A percentile compares a stretch with the other conserved stretches of the same genome.
Conservation (phyloP, 306 rosid species). For the Corylus americana region DNA sequence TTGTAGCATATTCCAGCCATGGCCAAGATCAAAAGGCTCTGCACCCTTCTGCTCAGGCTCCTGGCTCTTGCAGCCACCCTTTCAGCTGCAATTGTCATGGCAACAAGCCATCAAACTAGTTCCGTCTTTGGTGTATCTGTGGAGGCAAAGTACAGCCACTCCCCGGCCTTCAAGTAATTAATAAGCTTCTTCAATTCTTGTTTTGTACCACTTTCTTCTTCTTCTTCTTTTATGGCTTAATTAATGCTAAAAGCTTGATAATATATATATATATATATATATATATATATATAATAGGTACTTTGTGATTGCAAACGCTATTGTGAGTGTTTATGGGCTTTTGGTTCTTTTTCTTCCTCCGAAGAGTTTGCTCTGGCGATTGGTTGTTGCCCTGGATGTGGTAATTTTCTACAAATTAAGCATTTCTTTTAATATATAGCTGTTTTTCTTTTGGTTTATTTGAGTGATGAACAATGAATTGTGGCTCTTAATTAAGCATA, state of each 20-base stretch:
- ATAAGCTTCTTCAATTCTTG: constrained; percentile 20
- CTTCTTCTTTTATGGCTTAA: not conserved
- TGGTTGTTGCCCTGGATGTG: constrained; percentile 67
- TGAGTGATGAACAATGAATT: not conserved
- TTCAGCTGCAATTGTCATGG: constrained; percentile 72
- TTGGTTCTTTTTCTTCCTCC: constrained; percentile 71
- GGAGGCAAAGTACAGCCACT: constrained; percentile 64
- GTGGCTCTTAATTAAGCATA: not conserved
- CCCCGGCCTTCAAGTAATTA: constrained; percentile 66
- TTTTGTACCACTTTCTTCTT: not conserved
- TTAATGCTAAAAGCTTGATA: constrained; percentile 9
- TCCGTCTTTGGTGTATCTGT: constrained; percentile 39
- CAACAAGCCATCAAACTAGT: constrained; percentile 60
- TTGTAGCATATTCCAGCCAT: constrained; percentile 4
- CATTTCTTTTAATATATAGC: not conserved
- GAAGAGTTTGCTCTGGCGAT: constrained; percentile 70
- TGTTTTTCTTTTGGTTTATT: not conserved
- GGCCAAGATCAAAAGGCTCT: constrained; percentile 48
- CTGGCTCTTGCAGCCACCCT: constrained; percentile 69
- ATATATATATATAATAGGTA: constrained; percentile 40
- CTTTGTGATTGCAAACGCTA: constrained; percentile 65
- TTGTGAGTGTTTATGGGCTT: constrained; percentile 67
- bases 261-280: too few species aligned
- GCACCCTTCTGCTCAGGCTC: constrained; percentile 55
- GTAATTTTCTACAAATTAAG: constrained; percentile 36